Base-by-base conservation (phyloP, 192 early-diverging fungal genomes). In the Radiomyces spectabilis region DNA sequence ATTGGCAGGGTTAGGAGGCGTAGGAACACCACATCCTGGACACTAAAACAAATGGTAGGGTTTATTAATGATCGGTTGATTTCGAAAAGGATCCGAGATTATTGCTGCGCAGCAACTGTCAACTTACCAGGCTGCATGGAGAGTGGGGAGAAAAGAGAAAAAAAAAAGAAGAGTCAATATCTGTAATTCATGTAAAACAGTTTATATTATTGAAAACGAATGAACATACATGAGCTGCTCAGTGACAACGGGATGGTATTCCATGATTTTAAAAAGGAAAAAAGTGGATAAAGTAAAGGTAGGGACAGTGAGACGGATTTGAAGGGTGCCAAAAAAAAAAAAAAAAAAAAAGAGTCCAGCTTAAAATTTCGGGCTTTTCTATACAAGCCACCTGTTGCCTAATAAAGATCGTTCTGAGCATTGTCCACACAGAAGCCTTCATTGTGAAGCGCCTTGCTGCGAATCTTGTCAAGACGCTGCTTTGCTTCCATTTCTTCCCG, bases 1-100 rank as follows among this genome's bases (percentile, higher is more conserved):
- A 77, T 95, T 96, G 37, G 96, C 92, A 26, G 93, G 88, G 72
- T 98, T 98, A 22, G 96, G 95, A 34, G 92, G 81, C 55, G 95
- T 95, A 4, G 88, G 82, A 6, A 86, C 86, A 56, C 94, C 96
- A 77, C 96, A 98, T 16, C 64, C 64, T 37, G 64, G 64, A 37
- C 64, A 66, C 64, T 66, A 49, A 18, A 41, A 15, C 8, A 40
- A 41, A n/a, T n/a, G n/a, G n/a, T n/a, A n/a, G n/a, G n/a, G n/a
- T n/a, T n/a, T n/a, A n/a, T n/a, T n/a, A n/a, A n/a, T n/a, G n/a
- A n/a, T n/a, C n/a, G n/a, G n/a, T n/a, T n/a, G n/a, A n/a, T n/a
- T n/a, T n/a, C n/a, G n/a, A n/a, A n/a, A n/a, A n/a, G n/a, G n/a
- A n/a, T n/a, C 24, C 38, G 26, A 10, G 18, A 38, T 24, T 12